Evolutionary conservation across 352 stramenopile genomes (phyloP).

Genomic region (Globisporangium alternatum): DNA sequence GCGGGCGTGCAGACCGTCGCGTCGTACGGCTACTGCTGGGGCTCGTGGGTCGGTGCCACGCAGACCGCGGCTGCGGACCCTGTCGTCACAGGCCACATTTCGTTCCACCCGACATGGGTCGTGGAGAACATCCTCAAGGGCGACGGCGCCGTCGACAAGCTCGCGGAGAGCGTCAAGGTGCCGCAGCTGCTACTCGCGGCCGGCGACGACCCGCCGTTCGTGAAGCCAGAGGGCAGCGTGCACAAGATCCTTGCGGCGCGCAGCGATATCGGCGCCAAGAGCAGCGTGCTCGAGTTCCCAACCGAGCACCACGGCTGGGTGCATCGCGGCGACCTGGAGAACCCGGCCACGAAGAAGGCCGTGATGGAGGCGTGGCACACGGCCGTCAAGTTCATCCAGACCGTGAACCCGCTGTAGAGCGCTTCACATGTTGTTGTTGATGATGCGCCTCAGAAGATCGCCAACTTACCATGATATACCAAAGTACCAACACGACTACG

Average conservation of each 20-base stretch:
- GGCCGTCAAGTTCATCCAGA: slow-evolving; percentile 63
- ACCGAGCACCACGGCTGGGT: slow-evolving; percentile 82
- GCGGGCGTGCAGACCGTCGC: slow-evolving; percentile 52
- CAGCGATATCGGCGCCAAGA: slow-evolving; percentile 45
- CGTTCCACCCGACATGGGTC: slow-evolving; percentile 80
- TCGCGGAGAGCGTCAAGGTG: slow-evolving; percentile 66
- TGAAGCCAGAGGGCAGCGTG: slow-evolving; percentile 67
- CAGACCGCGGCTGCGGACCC: slow-evolving; percentile 41
- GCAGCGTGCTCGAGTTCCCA: slow-evolving; percentile 64
- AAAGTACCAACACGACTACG: too few species aligned
- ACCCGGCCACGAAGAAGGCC: slow-evolving; percentile 55
- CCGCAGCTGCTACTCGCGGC: slow-evolving; percentile 70
- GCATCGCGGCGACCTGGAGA: slow-evolving; percentile 72
- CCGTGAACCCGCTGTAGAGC: slow-evolving; percentile 37
- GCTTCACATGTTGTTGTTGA: not conserved
- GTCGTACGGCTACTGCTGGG: slow-evolving; percentile 85
- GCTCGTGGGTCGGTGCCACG: slow-evolving; percentile 68
- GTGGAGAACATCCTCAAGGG: slow-evolving; percentile 78
- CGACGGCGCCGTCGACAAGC: slow-evolving; percentile 62
- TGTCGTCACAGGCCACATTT: slow-evolving; percentile 60
- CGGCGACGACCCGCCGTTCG: slow-evolving; percentile 65
- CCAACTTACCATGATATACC: too few species aligned
- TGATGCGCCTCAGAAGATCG: too few species aligned
- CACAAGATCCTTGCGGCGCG: slow-evolving; percentile 66
- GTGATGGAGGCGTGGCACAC: slow-evolving; percentile 65